Base-by-base conservation (phyloP, 2,329 filamentous ascomycete genomes). In the Claviceps sp. region DNA sequence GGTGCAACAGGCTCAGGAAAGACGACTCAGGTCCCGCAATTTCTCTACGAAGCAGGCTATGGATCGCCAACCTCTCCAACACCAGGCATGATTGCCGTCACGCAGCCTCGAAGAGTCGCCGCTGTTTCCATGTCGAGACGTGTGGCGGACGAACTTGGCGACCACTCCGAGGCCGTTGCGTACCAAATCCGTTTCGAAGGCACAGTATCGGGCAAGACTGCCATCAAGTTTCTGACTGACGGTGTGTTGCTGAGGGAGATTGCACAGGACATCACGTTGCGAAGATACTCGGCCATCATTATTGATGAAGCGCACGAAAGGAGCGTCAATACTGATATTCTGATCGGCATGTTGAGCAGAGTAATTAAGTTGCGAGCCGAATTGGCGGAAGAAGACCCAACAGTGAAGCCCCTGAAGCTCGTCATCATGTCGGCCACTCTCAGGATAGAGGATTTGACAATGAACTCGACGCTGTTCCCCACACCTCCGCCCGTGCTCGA, bases 201-300 rank as follows among this genome's bases (percentile, higher is more conserved):
- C 48, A 91, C 83, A 0, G 82, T 86, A 1, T 80, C 82, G 47
- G 74, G 82, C 29, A 84, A 88, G 50, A 98, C 93, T 0, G 86
- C 88, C 5, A 80, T 98, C 65, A 98, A 98, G 66, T 98, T 97
- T 70, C 96, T 98, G 90, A 98, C 93, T 0, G 93, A 98, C 66
- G 93, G 93, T 76, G 89, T 98, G 29, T 73, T 98, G 54, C 77
- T 98, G 9, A 83, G 93, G 52, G 93, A 98, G 67, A 85, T 96
- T 50, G 83, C 87, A 0, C 83, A 93, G 57, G 93, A 98, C 63
- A 88, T 97, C 61, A 77, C 88, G 0, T 70, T 98, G 45, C 80
- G 78, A 48, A 94, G 94, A 60, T 98, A 98, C 66, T 96, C 91
- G 0, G 86, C 86, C 14, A 86, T 98, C 50, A 80, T 98, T 47